Evolutionary conservation across 163 green algal species (phyloP).

Genomic region (Chlorella variabilis): DNA sequence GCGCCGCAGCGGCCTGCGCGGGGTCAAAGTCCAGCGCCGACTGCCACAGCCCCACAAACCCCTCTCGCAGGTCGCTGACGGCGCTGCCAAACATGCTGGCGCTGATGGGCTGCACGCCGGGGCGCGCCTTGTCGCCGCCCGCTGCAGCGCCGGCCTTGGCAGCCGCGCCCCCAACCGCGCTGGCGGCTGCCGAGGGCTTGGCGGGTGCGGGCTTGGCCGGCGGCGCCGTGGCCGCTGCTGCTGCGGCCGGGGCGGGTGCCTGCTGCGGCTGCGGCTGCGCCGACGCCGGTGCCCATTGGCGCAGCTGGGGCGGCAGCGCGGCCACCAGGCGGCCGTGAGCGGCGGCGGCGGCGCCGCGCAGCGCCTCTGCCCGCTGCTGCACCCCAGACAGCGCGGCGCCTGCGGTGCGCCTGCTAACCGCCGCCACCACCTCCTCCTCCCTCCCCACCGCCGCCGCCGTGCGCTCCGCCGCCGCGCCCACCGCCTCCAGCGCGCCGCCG

Average conservation of each 20-base stretch:
- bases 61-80: constrained; percentile 23
- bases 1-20: neutral
- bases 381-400: too few relatives aligned
- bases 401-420: neutral
- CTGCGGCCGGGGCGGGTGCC: neutral
- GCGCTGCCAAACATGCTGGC: neutral
- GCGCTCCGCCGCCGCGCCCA: neutral
- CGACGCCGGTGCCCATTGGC: neutral
- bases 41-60: constrained; percentile 27
- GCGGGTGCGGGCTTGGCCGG: neutral
- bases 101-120: neutral
- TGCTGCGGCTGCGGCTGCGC: neutral
- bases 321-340: neutral
- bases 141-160: neutral
- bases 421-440: neutral
- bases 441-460: neutral
- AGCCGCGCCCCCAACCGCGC: neutral
- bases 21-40: constrained; percentile 16
- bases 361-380: neutral
- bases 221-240: too few relatives aligned
- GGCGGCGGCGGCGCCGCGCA: neutral
- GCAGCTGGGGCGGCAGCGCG: constrained; percentile 2
- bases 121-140: neutral
- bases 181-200: neutral
- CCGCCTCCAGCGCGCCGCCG: neutral